Conservation (phyloP, 78 protist genomes). For the Corallochytrium limacisporum region DNA sequence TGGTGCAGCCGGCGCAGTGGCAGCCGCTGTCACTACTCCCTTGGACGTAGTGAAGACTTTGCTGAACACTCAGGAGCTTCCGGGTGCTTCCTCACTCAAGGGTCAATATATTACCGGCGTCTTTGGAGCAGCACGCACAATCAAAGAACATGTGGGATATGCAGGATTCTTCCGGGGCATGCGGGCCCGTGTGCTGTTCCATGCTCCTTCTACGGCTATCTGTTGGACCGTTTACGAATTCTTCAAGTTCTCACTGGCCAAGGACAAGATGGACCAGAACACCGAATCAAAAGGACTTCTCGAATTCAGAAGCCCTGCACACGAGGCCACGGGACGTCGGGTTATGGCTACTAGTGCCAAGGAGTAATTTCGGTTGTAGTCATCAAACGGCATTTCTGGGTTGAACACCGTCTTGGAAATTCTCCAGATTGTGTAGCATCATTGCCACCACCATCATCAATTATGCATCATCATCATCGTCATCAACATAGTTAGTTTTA, state of each 20-base stretch:
- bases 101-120: slow-evolving; percentile 9
- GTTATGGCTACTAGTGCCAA: too few species aligned
- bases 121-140: neutral
- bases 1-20: slow-evolving; percentile 34
- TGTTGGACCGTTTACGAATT: slow-evolving; percentile 44
- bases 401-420: too few species aligned
- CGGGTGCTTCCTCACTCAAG: neutral
- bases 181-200: slow-evolving; percentile 25
- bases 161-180: slow-evolving; percentile 19
- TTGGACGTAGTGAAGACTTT: slow-evolving; percentile 24
- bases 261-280: neutral
- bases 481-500: too few species aligned
- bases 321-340: too few species aligned
- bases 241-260: slow-evolving; percentile 13
- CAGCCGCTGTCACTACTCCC: slow-evolving; percentile 40
- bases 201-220: slow-evolving; percentile 40
- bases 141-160: neutral
- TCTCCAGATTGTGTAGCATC: too few species aligned
- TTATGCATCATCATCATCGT: too few species aligned
- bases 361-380: too few species aligned
- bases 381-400: too few species aligned
- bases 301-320: too few species aligned
- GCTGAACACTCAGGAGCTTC: slow-evolving; percentile 14
- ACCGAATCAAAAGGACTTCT: too few species aligned
- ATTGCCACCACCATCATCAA: too few species aligned